Evolutionary conservation across 2,329 filamentous ascomycete genomes (phyloP).

Genomic region (Cladosporium sp.): DNA sequence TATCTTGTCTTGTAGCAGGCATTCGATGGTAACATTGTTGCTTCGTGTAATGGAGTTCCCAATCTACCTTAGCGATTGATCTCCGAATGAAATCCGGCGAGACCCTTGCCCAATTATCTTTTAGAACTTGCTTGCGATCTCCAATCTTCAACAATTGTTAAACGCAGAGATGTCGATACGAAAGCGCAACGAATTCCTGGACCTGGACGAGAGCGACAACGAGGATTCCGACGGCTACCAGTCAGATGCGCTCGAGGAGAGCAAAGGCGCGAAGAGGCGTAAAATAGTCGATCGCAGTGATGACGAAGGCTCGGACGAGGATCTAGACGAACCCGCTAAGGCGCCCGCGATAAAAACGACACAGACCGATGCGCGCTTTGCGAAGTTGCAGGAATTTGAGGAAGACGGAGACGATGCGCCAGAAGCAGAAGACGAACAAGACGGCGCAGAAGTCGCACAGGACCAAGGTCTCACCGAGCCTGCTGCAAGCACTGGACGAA

Average conservation of each 20-base stretch:
- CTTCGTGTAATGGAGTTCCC: background rate
- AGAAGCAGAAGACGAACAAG: constrained; percentile 28
- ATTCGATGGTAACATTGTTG: too few relatives aligned
- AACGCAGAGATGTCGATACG: constrained; percentile 62
- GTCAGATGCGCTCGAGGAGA: constrained; percentile 66
- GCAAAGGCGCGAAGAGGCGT: constrained; percentile 67
- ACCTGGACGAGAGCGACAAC: constrained; percentile 46
- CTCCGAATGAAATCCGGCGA: background rate
- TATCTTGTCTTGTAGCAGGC: too few relatives aligned
- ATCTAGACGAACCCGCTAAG: constrained; percentile 22
- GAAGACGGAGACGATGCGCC: constrained; percentile 30
- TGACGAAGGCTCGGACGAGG: constrained; percentile 32
- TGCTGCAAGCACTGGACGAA: constrained; percentile 24
- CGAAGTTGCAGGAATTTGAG: constrained; percentile 26
- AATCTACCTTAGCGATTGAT: background rate
- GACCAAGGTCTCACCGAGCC: constrained; percentile 13
- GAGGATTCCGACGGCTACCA: constrained; percentile 58
- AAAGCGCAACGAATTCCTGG: constrained; percentile 72
- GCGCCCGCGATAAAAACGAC: constrained; percentile 21
- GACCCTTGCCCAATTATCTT: background rate
- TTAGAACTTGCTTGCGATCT: background rate
- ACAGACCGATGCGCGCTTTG: constrained; percentile 20
- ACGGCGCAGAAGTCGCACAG: constrained; percentile 17
- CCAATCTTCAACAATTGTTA: background rate
- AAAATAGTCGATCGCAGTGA: constrained; percentile 55